Evolutionary conservation across 805 yeast genomes (phyloP).

Genomic region (Saccharomycopsis synnaedendra): DNA sequence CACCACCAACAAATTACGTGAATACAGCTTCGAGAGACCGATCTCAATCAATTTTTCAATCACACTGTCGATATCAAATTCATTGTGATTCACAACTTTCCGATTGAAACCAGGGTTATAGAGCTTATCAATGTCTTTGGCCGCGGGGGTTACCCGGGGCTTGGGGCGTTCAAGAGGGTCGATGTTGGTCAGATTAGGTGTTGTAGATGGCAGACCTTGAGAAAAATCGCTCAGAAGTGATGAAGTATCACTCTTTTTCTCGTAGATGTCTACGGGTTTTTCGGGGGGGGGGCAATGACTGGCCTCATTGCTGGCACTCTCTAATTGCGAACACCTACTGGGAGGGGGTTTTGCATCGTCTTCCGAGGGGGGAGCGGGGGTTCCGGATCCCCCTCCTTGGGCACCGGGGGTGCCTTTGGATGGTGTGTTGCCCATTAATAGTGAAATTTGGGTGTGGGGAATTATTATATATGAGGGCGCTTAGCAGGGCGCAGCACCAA

Average conservation of each 20-base stretch:
- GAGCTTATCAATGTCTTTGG: conserved; percentile 9
- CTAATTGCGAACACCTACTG: conserved; percentile 12
- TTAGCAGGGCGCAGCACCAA: no score
- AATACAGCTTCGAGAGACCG: conserved; percentile 11
- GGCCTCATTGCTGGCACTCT: neutral
- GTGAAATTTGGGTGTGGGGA: no score
- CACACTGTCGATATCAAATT: conserved; percentile 16
- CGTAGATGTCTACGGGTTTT: neutral
- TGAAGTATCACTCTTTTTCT: conserved; percentile 1
- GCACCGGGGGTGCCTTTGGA: conserved; percentile 1
- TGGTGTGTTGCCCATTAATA: conserved; percentile 6
- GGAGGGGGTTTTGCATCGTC: conserved; percentile 16
- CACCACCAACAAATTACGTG: conserved; percentile 7
- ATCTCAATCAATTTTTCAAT: conserved; percentile 15
- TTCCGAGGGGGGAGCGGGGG: conserved; percentile 2
- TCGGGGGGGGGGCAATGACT: neutral
- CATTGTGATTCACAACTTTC: conserved; percentile 15
- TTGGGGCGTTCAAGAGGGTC: neutral
- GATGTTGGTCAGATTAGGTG: conserved; percentile 6
- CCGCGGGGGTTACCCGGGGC: neutral
- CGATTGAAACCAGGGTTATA: conserved; percentile 16
- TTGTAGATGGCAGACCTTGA: conserved; percentile 2
- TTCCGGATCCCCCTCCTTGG: neutral
- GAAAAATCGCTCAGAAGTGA: conserved; percentile 9
- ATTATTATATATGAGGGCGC: no score